These are phyloP conservation scores for Sporothrix sp. DNA, from an alignment of 2,329 filamentous ascomycete genomes.

Conservation along the genomic window DNA sequence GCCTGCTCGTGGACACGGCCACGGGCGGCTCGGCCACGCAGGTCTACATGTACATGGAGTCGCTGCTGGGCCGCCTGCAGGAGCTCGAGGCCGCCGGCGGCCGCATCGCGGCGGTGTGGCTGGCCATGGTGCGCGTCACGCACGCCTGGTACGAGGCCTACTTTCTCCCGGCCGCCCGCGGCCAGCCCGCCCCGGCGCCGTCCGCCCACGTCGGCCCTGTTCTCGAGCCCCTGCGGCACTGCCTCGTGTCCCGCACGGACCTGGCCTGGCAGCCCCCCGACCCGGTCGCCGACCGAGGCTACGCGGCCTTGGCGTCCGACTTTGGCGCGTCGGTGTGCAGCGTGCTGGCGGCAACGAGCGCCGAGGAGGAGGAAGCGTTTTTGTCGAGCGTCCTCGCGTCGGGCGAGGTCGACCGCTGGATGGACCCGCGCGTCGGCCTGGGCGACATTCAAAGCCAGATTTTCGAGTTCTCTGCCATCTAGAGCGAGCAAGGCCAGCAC, in stretches of 20 bases:
- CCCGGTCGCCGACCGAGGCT: not conserved
- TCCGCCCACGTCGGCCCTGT: not conserved
- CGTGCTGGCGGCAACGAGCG: not conserved
- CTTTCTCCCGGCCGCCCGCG: conserved; percentile 3
- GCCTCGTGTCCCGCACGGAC: not conserved
- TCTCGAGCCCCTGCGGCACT: conserved; percentile 9
- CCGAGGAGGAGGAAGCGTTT: not conserved
- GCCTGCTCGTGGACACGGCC: conserved; percentile 3
- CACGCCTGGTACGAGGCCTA: conserved; percentile 10
- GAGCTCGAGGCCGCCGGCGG: not conserved
- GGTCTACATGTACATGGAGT: conserved; percentile 8
- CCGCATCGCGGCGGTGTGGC: conserved; percentile 9
- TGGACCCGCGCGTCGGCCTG: conserved; percentile 4
- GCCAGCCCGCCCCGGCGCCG: not conserved
- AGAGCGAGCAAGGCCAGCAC: not conserved
- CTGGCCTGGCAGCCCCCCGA: not conserved
- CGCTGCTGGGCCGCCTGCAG: not conserved
- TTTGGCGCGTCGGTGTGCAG: not conserved
- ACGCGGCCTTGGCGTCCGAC: not conserved
- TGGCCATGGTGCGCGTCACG: conserved; percentile 3
- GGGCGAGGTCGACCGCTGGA: conserved; percentile 4
- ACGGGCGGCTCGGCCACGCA: conserved; percentile 8
- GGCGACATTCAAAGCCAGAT: conserved; percentile 5
- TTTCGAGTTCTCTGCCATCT: not conserved
- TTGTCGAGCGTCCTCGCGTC: not conserved